Conservation (phyloP, 2,329 filamentous ascomycete genomes). For the Arthrinium puccinioides region DNA sequence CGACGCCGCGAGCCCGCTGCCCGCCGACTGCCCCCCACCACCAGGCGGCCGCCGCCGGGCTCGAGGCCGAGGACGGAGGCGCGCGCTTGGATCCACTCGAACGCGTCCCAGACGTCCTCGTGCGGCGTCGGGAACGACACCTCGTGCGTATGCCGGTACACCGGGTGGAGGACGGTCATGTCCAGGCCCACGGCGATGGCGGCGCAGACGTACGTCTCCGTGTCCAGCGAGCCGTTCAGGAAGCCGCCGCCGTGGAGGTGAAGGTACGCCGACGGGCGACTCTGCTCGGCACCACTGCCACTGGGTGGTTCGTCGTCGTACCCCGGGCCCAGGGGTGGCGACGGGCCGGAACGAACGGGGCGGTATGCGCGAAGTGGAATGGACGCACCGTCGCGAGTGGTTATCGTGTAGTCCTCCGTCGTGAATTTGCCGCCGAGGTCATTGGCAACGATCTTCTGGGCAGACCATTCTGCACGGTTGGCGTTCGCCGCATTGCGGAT, state of each 20-base stretch:
- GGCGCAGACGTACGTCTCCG: conserved; percentile 45
- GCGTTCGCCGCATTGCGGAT: no score
- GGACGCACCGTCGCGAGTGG: no score
- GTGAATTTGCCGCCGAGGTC: no score
- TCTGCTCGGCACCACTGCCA: no score
- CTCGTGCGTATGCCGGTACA: conserved; percentile 53
- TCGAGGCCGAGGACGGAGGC: conserved; percentile 31
- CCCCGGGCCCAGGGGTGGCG: no score
- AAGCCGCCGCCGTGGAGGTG: conserved; percentile 51
- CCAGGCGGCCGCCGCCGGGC: conserved; percentile 23
- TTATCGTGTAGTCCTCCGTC: no score
- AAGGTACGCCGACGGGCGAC: conserved; percentile 31
- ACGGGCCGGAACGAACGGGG: no score
- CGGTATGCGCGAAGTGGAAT: no score
- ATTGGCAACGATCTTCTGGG: no score
- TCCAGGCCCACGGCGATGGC: conserved; percentile 33
- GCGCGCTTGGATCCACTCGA: conserved; percentile 44
- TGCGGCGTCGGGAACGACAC: conserved; percentile 42
- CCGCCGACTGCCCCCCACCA: conserved; percentile 42
- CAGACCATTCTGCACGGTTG: no score
- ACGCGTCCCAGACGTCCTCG: conserved; percentile 46
- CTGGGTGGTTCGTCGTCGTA: no score
- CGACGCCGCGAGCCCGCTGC: conserved; percentile 33
- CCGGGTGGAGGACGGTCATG: conserved; percentile 44
- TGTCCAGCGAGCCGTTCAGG: conserved; percentile 43